A percentile compares a stretch with the other conserved stretches of the same genome.
phyloP scores from a whole-genome alignment of 1,284 basidiomycete species.

The Tilletia walkeri region DNA sequence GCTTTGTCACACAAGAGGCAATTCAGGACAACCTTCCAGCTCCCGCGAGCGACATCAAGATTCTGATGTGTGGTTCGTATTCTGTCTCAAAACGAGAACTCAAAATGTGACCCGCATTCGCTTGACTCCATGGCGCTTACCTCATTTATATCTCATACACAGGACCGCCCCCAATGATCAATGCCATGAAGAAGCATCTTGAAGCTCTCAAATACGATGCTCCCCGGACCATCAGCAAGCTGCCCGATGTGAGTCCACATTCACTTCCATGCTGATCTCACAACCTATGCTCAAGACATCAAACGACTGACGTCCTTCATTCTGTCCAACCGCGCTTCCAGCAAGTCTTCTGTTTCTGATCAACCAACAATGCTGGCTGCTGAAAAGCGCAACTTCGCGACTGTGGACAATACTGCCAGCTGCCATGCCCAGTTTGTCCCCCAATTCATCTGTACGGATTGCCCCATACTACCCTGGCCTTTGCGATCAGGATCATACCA shows the following conservation, averaged over 20 bases:
- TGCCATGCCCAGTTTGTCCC: no score
- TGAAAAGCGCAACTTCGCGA: no score
- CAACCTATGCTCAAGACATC: not conserved
- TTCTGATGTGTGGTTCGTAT: slow-evolving; percentile 56
- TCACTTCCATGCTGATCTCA: not conserved
- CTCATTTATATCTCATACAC: not conserved
- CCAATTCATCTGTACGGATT: no score
- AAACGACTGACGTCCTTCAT: not conserved
- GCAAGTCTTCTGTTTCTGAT: slow-evolving; percentile 51
- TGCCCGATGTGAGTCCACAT: slow-evolving; percentile 64
- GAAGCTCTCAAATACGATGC: slow-evolving; percentile 80
- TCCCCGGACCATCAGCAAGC: slow-evolving; percentile 70
- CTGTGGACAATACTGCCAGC: no score
- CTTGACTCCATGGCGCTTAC: not conserved
- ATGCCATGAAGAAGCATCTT: slow-evolving; percentile 93
- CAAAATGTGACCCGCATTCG: not conserved
- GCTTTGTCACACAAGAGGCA: slow-evolving; percentile 92
- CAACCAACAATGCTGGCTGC: no score
- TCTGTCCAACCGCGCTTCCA: not conserved
- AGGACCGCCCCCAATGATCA: slow-evolving; percentile 94
- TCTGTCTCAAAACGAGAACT: not conserved
- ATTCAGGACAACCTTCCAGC: slow-evolving; percentile 65
- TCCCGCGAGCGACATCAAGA: slow-evolving; percentile 51
- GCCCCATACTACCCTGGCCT: no score
- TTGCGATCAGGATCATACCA: no score